Base-by-base conservation (phyloP, 345 rosid species). In the Nephelium lappaceum region DNA sequence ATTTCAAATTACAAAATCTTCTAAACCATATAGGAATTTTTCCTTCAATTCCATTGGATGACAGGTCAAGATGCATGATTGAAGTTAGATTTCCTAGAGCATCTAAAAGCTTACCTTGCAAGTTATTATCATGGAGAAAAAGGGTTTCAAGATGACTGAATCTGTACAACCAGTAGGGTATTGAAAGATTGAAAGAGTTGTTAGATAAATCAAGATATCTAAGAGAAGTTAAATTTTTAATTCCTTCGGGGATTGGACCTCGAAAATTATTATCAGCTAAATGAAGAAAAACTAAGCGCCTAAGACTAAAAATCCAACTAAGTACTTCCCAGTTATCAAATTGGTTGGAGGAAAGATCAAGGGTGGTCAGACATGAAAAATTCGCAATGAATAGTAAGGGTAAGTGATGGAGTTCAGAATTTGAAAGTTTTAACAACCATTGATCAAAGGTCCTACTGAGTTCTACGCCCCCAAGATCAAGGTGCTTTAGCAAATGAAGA, bases 11-110 rank as follows among this genome's bases (percentile, higher is more conserved):
- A 27, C 66, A 62, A 62, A 62, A 38, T 10, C 38, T 65, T 36
- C n/a, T 41, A 5, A 65, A 11, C 11, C 21, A 65, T 4, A 8
- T 31, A 5, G 42, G 69, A 36, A 65, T 27, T 8, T 18, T 70
- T 4, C 78, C 60, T 43, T 74, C 23, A 24, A 74, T 15, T 11
- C 42, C 11, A n/a, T 77, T 77, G 5, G 0, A 0, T 8, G 75
- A 45, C 5, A 79, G 53, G 1, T 75, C 73, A 12, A 83, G 74
- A 8, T 2, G 6, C 16, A 2, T 7, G 4, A 83, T 67, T 19
- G 63, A 83, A 5, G 83, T 71, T 49, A 83, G 68, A 73, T 79
- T 76, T 23, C 71, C 67, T 36, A 83, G 66, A 15, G 39, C 31
- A 64, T 31, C 53, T n/a, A 80, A 24, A 5, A 79, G 45, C 21